Conservation (phyloP, 441 rosid genomes). For the Kokia cookei region DNA sequence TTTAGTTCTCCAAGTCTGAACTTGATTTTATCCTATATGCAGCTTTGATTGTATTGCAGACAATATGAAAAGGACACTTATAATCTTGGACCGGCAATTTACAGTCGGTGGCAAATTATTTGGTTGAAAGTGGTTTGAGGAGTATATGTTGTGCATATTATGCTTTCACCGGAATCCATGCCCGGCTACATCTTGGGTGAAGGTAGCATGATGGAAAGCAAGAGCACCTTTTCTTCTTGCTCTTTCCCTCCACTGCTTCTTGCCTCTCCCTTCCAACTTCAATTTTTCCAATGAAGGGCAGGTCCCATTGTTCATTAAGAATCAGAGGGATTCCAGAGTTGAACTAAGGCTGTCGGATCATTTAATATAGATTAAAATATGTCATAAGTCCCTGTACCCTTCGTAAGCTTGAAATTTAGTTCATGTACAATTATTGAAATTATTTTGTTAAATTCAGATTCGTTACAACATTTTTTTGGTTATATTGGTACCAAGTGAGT, state of each 20-base stretch:
- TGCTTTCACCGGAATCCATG: background rate
- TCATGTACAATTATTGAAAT: too few relatives aligned
- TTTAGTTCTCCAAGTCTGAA: background rate
- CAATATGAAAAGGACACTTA: background rate
- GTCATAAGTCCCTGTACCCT: too few relatives aligned
- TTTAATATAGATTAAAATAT: background rate
- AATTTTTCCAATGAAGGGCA: background rate
- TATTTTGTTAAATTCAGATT: too few relatives aligned
- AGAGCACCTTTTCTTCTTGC: background rate
- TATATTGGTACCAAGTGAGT: too few relatives aligned
- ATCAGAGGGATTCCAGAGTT: slow-evolving; percentile 1
- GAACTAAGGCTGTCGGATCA: background rate
- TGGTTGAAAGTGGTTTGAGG: background rate
- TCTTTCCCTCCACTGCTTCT: background rate
- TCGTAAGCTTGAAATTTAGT: too few relatives aligned
- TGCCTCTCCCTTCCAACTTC: background rate
- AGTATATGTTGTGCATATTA: background rate
- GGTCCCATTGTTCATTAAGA: slow-evolving; percentile 7
- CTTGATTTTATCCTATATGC: background rate
- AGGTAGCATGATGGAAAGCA: background rate
- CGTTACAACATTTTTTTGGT: too few relatives aligned
- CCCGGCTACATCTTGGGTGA: background rate
- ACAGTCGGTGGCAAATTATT: background rate
- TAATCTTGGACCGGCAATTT: background rate
- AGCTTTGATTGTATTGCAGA: background rate